Evolutionary conservation across 306 rosid species (phyloP).

Genomic region (Cucurbita ficifolia): DNA sequence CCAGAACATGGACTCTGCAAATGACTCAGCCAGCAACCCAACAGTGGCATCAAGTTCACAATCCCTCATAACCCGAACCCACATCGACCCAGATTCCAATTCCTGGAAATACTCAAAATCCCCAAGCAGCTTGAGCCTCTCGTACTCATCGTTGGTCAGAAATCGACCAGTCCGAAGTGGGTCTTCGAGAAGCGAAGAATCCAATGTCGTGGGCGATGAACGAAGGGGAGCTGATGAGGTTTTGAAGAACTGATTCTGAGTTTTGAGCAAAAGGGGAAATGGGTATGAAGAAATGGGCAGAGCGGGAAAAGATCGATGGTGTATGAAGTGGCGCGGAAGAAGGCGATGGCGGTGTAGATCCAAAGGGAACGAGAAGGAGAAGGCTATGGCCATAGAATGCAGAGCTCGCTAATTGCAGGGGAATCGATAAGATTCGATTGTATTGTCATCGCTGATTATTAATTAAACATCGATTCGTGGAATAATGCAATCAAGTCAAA

Average conservation of each 20-base stretch:
- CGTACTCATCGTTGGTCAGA: constrained; percentile 43
- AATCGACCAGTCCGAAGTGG: constrained; percentile 48
- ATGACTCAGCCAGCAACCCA: constrained; percentile 57
- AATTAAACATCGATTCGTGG: background rate
- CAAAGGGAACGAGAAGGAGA: constrained; percentile 32
- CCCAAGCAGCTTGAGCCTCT: constrained; percentile 37
- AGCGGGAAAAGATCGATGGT: constrained; percentile 14
- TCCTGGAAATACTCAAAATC: constrained; percentile 33
- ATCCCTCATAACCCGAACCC: constrained; percentile 62
- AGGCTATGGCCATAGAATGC: constrained; percentile 41
- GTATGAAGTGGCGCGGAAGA: constrained; percentile 14
- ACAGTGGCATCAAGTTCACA: constrained; percentile 44
- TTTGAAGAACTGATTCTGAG: constrained; percentile 24
- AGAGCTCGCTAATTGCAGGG: background rate
- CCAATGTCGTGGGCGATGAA: constrained; percentile 10
- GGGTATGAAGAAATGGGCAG: constrained; percentile 16
- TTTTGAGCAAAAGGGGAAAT: constrained; percentile 6
- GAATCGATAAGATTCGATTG: constrained; percentile 2
- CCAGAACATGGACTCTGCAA: constrained; percentile 59
- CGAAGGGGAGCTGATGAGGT: constrained; percentile 27
- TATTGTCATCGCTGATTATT: background rate
- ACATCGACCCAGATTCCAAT: constrained; percentile 52
- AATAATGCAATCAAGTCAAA: background rate
- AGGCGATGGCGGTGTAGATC: constrained; percentile 26
- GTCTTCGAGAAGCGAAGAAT: constrained; percentile 22